Conservation (phyloP, 2,329 filamentous ascomycete genomes). For the Phoma sp. region DNA sequence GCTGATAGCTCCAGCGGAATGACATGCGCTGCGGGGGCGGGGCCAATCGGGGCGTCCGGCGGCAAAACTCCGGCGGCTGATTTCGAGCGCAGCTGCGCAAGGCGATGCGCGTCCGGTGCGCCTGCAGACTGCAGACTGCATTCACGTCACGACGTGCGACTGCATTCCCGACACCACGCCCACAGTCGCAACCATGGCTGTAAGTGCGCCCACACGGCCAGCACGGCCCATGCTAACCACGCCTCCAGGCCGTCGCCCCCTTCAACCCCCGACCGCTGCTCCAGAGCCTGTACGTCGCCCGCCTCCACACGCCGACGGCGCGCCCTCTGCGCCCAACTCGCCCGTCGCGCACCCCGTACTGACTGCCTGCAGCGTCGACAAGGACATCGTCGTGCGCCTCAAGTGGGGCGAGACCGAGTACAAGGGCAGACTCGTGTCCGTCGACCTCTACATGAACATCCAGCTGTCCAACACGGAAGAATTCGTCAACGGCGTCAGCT, state of each 20-base stretch:
- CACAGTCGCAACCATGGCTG: slow-evolving; percentile 48
- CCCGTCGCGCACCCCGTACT: slow-evolving; percentile 9
- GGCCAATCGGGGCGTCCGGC: slow-evolving; percentile 6
- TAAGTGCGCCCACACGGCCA: slow-evolving; percentile 19
- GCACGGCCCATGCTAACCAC: slow-evolving; percentile 22
- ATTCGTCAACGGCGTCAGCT: slow-evolving; percentile 86
- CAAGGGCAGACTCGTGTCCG: slow-evolving; percentile 88
- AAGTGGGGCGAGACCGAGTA: slow-evolving; percentile 99
- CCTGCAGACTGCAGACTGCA: no score
- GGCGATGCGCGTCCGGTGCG: slow-evolving; percentile 1
- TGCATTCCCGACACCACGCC: slow-evolving; percentile 1
- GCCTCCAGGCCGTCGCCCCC: slow-evolving; percentile 69
- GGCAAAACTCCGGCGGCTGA: slow-evolving; percentile 3
- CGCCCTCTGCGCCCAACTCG: neutral
- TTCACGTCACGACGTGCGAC: neutral
- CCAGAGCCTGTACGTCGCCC: slow-evolving; percentile 75
- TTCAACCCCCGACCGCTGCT: slow-evolving; percentile 97
- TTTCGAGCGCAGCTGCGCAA: slow-evolving; percentile 20
- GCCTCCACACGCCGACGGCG: neutral
- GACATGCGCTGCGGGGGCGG: slow-evolving; percentile 9
- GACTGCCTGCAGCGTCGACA: slow-evolving; percentile 72
- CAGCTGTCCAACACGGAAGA: slow-evolving; percentile 91
- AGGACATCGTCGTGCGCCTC: slow-evolving; percentile 87
- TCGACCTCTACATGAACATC: slow-evolving; percentile 99
- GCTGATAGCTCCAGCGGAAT: no score